phyloP scores from a whole-genome alignment of 2,329 filamentous ascomycete genomes.

The Diaporthe citriasiana region DNA sequence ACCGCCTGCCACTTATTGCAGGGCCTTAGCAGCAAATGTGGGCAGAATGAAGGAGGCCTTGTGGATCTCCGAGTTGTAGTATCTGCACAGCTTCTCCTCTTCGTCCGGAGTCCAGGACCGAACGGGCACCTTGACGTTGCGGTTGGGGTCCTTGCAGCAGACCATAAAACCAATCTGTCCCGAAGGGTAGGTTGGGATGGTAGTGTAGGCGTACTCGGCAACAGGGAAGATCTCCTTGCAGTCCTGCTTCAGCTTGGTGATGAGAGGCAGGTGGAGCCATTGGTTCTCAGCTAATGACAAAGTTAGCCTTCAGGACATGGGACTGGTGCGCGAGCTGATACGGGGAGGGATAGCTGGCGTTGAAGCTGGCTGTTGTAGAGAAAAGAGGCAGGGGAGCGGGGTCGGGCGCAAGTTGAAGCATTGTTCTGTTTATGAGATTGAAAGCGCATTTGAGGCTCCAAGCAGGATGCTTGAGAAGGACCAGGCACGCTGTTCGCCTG shows the following conservation, averaged over 20 bases:
- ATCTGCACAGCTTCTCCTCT: constrained; percentile 92
- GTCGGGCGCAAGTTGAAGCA: not conserved
- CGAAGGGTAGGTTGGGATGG: constrained; percentile 98
- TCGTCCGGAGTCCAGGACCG: constrained; percentile 87
- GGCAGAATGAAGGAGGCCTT: constrained; percentile 94
- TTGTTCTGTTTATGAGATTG: constrained; percentile 18
- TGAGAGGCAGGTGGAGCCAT: constrained; percentile 96
- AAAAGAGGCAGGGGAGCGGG: not conserved
- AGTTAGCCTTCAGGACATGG: constrained; percentile 26
- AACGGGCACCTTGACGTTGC: constrained; percentile 87
- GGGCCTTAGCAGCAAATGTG: constrained; percentile 88
- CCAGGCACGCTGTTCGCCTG: constrained; percentile 53
- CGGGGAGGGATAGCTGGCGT: not conserved
- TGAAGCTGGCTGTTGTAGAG: not conserved
- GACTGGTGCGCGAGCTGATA: not conserved
- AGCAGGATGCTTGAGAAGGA: constrained; percentile 41
- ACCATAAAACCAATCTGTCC: constrained; percentile 99
- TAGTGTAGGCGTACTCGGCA: constrained; percentile 98
- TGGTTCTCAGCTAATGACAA: constrained; percentile 88
- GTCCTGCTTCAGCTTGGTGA: constrained; percentile 94
- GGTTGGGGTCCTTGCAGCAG: constrained; percentile 92
- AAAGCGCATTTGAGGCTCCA: constrained; percentile 33
- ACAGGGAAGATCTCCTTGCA: constrained; percentile 98
- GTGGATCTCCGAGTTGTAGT: constrained; percentile 98
- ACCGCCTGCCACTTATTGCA: constrained; percentile 61